phyloP scores from a whole-genome alignment of 768 basidiomycete genomes.

The Ramaria rubella region DNA sequence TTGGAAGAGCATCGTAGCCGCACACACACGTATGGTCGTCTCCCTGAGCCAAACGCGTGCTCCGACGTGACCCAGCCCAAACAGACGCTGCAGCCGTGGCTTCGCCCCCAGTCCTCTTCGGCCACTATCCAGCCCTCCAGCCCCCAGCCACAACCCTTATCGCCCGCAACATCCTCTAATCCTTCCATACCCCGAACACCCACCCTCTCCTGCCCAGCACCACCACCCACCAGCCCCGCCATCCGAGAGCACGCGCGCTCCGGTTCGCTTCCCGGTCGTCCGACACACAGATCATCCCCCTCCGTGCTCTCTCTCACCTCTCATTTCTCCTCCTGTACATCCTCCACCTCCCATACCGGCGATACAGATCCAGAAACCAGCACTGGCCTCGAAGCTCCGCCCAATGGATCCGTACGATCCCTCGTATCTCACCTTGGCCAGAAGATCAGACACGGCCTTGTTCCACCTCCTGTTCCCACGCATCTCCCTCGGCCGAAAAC shows the following conservation, averaged over 20 bases:
- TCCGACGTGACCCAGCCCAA: not conserved
- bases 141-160: not conserved
- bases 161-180: not conserved
- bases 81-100: not conserved
- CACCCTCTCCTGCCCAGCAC: not conserved
- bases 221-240: not conserved
- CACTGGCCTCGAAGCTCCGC: too few species aligned
- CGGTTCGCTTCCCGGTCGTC: not conserved
- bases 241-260: not conserved
- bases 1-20: not conserved
- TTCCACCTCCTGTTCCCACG: not conserved
- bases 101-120: not conserved
- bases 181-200: not conserved
- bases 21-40: not conserved
- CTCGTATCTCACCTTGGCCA: not conserved
- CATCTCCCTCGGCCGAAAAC: not conserved
- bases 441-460: not conserved
- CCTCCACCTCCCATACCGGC: not conserved
- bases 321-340: slow-evolving; percentile 1
- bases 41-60: not conserved
- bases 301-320: slow-evolving; percentile 2
- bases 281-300: not conserved
- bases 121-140: not conserved
- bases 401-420: not conserved
- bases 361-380: not conserved